Evolutionary conservation across 306 rosid species (phyloP).

Genomic region (Datisca glomerata): DNA sequence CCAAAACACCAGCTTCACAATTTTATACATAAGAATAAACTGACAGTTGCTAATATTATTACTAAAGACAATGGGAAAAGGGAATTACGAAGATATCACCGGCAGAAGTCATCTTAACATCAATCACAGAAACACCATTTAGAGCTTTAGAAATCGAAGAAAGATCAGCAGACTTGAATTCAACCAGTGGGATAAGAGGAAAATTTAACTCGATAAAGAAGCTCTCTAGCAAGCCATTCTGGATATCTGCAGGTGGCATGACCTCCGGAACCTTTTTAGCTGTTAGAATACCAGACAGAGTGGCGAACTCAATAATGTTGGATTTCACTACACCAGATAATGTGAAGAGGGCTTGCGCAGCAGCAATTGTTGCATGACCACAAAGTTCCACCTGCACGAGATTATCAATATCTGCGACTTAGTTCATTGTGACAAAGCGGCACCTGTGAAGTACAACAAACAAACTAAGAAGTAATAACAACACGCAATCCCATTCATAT

Average conservation of each 20-base stretch:
- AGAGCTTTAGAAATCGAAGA: constrained; percentile 26
- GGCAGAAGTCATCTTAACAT: constrained; percentile 20
- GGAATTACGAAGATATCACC: constrained; percentile 41
- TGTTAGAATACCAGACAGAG: constrained; percentile 56
- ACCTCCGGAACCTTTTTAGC: constrained; percentile 21
- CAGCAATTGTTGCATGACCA: constrained; percentile 83
- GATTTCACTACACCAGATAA: constrained; percentile 31
- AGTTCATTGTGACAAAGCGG: no score
- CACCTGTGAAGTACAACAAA: no score
- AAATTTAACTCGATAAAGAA: constrained; percentile 37
- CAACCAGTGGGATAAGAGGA: constrained; percentile 20
- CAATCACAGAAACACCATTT: constrained; percentile 35
- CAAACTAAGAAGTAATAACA: no score
- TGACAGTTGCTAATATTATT: no score
- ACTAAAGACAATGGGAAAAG: constrained; percentile 2
- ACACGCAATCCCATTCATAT: neutral
- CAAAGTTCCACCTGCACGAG: constrained; percentile 82
- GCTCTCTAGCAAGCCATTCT: constrained; percentile 15
- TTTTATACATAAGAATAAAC: constrained; percentile 8
- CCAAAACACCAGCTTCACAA: neutral
- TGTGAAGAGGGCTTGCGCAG: constrained; percentile 43
- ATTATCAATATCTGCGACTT: constrained; percentile 4
- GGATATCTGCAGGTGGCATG: constrained; percentile 4
- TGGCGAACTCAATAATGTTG: constrained; percentile 37
- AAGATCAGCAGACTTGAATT: constrained; percentile 21